Base-by-base conservation (phyloP, 78 protist genomes). In the Trichosphaerium sp. region DNA sequence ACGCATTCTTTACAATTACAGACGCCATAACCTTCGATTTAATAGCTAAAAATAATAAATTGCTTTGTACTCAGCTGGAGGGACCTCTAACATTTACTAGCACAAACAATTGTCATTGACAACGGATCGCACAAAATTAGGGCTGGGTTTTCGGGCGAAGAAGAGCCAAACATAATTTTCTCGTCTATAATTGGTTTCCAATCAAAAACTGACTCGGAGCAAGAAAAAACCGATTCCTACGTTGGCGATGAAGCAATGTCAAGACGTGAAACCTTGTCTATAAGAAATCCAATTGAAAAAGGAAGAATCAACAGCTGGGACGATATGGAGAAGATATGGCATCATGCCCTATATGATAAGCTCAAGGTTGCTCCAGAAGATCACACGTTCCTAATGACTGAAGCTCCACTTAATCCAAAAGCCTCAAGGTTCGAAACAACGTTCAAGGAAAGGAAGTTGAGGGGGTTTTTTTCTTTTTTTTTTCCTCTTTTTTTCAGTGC, bases 241-340 rank as follows among this genome's bases (percentile, higher is more conserved):
- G 43, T 78, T 35, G 83, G 83, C 14, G 83, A 78, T 59, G 78
- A 78, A 28, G 83, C 83, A 3, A 51, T 43, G 2, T 4, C 68
- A 10, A n/a, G 62, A 12, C 57, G 83, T 38, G 69, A 48, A 18
- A 67, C 51, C 48, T 39, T 62, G 10, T 6, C 28, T 18, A 42
- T 70, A 31, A 4, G 43, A 18, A 61, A 78, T 18, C 83, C 83
- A 42, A 71, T 78, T 4, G 65, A 48, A 51, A 56, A 78, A 11
- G 78, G 78, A 31, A 29, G 38, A n/a, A 47, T 74, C 44, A 56
- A n/a, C 4, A 65, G 65, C 63, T 74, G 80, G 80, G 80, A 74
- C 10, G n/a, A n/a, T n/a, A n/a, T n/a, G n/a, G n/a, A n/a, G 39
- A 40, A 35, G 65, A 43, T 74, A 1, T 74, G 80, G 80, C 61